A percentile compares a stretch with the other conserved stretches of the same genome.
Evolutionary conservation across 768 basidiomycete genomes (phyloP).

Genomic region (Termitomyces sp.): DNA sequence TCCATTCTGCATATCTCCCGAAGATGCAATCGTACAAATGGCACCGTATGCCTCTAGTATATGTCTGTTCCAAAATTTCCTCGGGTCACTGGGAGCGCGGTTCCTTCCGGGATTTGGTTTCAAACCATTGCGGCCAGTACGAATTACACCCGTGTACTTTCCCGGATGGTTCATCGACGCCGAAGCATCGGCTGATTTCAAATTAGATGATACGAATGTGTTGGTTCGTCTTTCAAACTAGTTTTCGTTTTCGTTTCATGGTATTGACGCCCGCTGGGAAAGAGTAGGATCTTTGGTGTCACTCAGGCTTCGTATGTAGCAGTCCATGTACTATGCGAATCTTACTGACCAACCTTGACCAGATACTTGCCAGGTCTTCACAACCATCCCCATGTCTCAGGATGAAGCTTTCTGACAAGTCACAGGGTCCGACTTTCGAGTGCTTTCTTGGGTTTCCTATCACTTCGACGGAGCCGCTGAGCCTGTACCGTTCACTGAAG

Average conservation of each 20-base stretch:
- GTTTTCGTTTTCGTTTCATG: neutral
- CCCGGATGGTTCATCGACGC: conserved; percentile 62
- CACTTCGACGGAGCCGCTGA: conserved; percentile 24
- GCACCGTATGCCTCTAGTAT: conserved; percentile 27
- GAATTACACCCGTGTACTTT: conserved; percentile 52
- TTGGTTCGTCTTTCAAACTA: conserved; percentile 19
- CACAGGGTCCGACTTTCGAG: conserved; percentile 40
- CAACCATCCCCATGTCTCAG: neutral
- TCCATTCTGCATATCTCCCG: conserved; percentile 46
- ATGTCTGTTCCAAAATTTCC: conserved; percentile 18
- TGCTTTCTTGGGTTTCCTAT: conserved; percentile 42
- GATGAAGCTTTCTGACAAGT: conserved; percentile 1
- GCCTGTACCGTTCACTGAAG: conserved; percentile 44
- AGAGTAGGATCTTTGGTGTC: conserved; percentile 30
- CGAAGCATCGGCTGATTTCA: conserved; percentile 39
- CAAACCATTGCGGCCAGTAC: conserved; percentile 37
- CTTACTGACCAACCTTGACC: conserved; percentile 13
- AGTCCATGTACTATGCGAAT: neutral
- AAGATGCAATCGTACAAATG: conserved; percentile 39
- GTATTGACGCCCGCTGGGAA: neutral
- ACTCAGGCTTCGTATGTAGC: conserved; percentile 45
- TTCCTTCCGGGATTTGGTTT: conserved; percentile 35
- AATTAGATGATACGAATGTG: conserved; percentile 17
- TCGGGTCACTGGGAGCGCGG: conserved; percentile 29
- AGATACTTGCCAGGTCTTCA: conserved; percentile 45